A percentile compares a stretch with the other conserved stretches of the same genome.
These are phyloP conservation scores for Trichocladium uniseriatum DNA, from an alignment of 495 filamentous ascomycete genomes.

Conservation along the genomic window DNA sequence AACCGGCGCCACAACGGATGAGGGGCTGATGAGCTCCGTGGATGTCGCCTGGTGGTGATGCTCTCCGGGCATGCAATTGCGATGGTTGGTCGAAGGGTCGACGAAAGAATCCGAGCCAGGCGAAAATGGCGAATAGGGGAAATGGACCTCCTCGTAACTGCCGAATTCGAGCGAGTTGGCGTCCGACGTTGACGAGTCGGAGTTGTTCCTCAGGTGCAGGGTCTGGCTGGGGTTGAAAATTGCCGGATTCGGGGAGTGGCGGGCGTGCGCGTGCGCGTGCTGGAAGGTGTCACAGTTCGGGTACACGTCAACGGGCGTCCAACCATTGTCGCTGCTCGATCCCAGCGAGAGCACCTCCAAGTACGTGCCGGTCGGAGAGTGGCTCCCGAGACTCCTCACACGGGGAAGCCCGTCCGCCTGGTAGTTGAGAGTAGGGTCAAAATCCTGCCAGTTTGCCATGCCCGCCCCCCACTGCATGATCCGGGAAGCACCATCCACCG, in stretches of 20 bases:
- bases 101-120: constrained; percentile 55
- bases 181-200: constrained; percentile 74
- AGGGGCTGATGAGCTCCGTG: constrained; percentile 53
- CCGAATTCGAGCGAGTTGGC: constrained; percentile 52
- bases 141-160: constrained; percentile 74
- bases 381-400: constrained; percentile 53
- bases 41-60: constrained; percentile 39
- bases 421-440: constrained; percentile 46
- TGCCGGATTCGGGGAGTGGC: constrained; percentile 44
- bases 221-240: constrained; percentile 85
- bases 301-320: constrained; percentile 60
- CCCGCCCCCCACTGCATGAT: constrained; percentile 48
- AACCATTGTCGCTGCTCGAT: constrained; percentile 75
- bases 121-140: constrained; percentile 57
- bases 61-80: constrained; percentile 40
- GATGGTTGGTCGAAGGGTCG: constrained; percentile 37
- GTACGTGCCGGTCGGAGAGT: constrained; percentile 74
- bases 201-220: constrained; percentile 72
- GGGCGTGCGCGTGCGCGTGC: constrained; percentile 38
- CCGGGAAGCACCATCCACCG: constrained; percentile 54
- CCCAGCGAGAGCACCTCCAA: constrained; percentile 73
- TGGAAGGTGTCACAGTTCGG: constrained; percentile 40
- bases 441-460: constrained; percentile 64
- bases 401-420: constrained; percentile 44
- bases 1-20: constrained; percentile 57